Percentiles rank a stretch among this genome's conserved stretches.
phyloP scores from a whole-genome alignment of 2,329 filamentous ascomycete species.

The Fusarium sp. region DNA sequence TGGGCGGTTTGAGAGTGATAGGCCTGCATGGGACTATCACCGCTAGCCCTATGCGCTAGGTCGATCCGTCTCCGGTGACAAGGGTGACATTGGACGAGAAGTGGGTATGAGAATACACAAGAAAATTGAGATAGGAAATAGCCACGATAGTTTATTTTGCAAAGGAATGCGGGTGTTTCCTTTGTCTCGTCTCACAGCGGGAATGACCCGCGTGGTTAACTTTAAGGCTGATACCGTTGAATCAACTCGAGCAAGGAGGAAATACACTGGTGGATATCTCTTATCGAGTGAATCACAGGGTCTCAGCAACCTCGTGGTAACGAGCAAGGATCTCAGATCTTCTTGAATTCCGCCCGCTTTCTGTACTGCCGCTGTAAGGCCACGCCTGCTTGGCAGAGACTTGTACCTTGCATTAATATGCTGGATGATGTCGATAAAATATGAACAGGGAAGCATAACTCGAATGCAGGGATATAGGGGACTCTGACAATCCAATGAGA shows the following conservation, averaged over 20 bases:
- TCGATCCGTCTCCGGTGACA: conserved; percentile 22
- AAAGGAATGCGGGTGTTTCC: neutral
- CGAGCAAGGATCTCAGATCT: conserved; percentile 24
- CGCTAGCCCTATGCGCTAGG: conserved; percentile 31
- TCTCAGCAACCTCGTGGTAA: conserved; percentile 6
- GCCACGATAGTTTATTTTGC: conserved; percentile 9
- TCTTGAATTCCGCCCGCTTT: conserved; percentile 2
- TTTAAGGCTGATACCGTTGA: conserved; percentile 21
- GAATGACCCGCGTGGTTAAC: neutral
- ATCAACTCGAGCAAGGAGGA: conserved; percentile 26
- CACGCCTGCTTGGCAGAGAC: neutral
- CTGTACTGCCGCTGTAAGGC: conserved; percentile 3
- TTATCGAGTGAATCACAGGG: too few relatives aligned
- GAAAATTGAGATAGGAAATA: neutral
- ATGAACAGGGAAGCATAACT: conserved; percentile 20
- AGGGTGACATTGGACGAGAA: conserved; percentile 6
- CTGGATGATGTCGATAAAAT: neutral
- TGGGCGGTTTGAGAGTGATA: conserved; percentile 25
- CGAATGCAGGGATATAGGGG: neutral
- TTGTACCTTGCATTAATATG: conserved; percentile 5
- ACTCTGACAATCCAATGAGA: conserved; percentile 2
- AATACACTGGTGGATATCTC: neutral
- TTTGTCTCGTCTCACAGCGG: conserved; percentile 29
- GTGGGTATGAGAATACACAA: neutral
- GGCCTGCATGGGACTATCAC: conserved; percentile 31